Base-by-base conservation (phyloP, 352 stramenopile species). In the Phytophthora foliorum region DNA sequence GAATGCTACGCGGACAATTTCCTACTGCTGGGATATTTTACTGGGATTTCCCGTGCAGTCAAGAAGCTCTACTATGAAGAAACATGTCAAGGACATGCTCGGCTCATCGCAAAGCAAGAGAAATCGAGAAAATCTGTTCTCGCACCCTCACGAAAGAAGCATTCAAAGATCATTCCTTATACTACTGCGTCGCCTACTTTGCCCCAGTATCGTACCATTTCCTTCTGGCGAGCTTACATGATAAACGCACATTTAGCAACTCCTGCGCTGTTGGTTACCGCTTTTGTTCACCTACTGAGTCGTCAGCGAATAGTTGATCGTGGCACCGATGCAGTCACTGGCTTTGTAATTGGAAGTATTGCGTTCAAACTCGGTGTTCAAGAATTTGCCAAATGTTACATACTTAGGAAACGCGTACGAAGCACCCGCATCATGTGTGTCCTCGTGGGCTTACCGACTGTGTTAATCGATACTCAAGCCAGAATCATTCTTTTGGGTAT, bases 391-490 rank as follows among this genome's bases (percentile, higher is more conserved):
- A 80, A 82, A 29, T 17, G 50, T 5, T 51, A 62, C 14, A 22
- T 82, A n/a, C 24, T 78, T 8, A 67, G 46, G 4, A 70, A 67
- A 14, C 39, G 44, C 3, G 51, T 75, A 7, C 42, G 72, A 6
- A 69, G 78, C 32, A 75, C 45, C 5, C 74, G 74, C 7, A 60
- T 58, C 11, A 85, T 82, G 52, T 81, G 60, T 17, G 44, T 77
- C 1, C 31, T 64, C 0, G 69, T 81, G 0, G 70, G 63, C 2
- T 21, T 84, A 8, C 76, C 69, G 6, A 80, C 73, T 1, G 72
- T 84, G 16, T 34, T 81, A 19, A 78, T 85, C 38, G 74, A 85
- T 39, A 84, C 71, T 1, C 74, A 85, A 17, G 44, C 75, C 5
- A 67, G 77, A 24, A 63, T 82, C 9, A 62, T 75, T 51, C 36